Base-by-base conservation (phyloP, 768 basidiomycete genomes). In the Lentinula raphanica region DNA sequence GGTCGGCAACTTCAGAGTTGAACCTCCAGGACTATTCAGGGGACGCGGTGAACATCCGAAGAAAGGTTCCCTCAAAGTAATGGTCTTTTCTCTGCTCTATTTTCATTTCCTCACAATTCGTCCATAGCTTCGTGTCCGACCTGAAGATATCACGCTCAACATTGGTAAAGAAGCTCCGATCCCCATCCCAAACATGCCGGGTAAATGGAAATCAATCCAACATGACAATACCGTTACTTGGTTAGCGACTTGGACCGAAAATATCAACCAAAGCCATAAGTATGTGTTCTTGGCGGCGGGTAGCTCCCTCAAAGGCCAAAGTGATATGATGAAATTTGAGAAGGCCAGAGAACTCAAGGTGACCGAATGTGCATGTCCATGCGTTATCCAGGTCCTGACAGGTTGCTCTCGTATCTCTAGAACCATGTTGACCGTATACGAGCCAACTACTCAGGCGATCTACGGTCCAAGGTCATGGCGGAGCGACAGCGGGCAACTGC, bases 201-300 rank as follows among this genome's bases (percentile, higher is more conserved):
- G 97, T 44, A 81, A 84, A 42, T 99, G 97, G 97, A 94, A 91
- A 69, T 78, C 79, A 3, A 77, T 97, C 21, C 80, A 84, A 11
- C 92, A 98, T 67, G 95, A 98, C 68, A 88, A 95, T 63, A 98
- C 94, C 2, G 97, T 98, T 27, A 98, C 97, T 12, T 99, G 97
- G 97, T 80, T 99, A 49, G 97, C 97, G 4, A 95, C 90, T 57
- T 99, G 97, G 97, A 94, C 94, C 46, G 97, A 98, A 72, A 99
- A 99, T 68, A 86, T 98, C 73, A 98, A 98, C 67, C 84, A 86
- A 60, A 92, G 88, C 67, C 86, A 91, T 72, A 98, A 98, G 75
- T 99, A 99, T 68, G 97, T 99, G 56, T 98, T 98, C 80, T 74
- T 98, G 62, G 93, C 97, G 6, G 92, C 97, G n/a, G 94, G 93